phyloP scores from a whole-genome alignment of 768 basidiomycete genomes.

The Macrolepiota fuliginosa region DNA sequence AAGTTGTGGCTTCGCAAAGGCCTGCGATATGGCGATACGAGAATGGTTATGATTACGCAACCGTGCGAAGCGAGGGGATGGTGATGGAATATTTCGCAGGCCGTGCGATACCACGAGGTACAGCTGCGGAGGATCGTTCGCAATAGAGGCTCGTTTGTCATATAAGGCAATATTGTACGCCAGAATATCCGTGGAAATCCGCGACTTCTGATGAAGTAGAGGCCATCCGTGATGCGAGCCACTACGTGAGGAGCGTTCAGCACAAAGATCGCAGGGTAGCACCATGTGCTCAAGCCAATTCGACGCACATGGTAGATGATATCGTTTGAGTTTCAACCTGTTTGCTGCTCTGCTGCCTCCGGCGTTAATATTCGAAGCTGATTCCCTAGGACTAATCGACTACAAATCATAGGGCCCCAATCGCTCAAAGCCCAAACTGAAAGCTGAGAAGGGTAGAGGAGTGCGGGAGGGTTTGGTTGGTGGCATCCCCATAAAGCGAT shows the following conservation, averaged over 20 bases:
- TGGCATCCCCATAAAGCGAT: too few relatives aligned
- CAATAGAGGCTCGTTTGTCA: neutral
- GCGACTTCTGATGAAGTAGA: neutral
- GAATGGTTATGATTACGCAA: neutral
- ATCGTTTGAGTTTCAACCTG: neutral
- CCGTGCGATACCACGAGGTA: neutral
- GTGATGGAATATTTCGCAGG: neutral
- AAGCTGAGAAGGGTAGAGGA: too few relatives aligned
- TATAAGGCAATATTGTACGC: neutral
- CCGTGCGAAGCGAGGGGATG: neutral
- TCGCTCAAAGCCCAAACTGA: too few relatives aligned
- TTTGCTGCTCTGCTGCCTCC: neutral
- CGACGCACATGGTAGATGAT: neutral
- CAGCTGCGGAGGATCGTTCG: neutral
- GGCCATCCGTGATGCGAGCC: neutral
- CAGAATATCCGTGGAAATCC: neutral
- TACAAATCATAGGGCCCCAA: too few relatives aligned
- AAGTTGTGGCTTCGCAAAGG: neutral
- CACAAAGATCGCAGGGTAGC: neutral
- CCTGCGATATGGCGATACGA: neutral
- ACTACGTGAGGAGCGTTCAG: neutral
- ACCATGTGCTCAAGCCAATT: neutral
- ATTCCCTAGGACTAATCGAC: too few relatives aligned
- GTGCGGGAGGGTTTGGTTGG: too few relatives aligned
- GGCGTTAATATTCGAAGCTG: neutral